Conservation (phyloP, 495 filamentous ascomycete genomes). For the Lasiosphaeria hispida region DNA sequence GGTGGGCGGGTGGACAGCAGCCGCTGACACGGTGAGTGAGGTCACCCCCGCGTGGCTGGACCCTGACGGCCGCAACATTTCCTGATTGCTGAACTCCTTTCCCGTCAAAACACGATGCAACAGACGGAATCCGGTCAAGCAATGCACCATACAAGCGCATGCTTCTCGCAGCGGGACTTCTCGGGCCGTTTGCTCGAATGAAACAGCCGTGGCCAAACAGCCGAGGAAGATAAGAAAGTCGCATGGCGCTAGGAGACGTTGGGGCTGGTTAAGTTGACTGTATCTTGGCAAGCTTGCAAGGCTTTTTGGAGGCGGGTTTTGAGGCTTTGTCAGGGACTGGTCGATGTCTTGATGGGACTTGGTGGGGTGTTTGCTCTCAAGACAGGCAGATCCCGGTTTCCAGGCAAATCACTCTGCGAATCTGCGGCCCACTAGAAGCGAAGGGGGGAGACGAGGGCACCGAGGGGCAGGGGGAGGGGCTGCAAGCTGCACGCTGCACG, state of each 20-base stretch:
- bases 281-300: not conserved
- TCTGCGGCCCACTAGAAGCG: not conserved
- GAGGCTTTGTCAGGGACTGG: too few relatives aligned
- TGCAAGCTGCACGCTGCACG: not conserved
- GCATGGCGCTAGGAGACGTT: not conserved
- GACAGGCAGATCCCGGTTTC: too few relatives aligned
- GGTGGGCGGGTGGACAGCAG: too few relatives aligned
- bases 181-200: constrained; percentile 20
- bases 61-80: too few relatives aligned
- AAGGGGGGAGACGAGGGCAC: not conserved
- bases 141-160: too few relatives aligned
- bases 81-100: not conserved
- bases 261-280: not conserved
- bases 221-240: constrained; percentile 25
- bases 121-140: not conserved
- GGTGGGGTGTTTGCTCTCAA: too few relatives aligned
- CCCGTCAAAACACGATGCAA: not conserved
- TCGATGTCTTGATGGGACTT: too few relatives aligned
- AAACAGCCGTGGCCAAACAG: not conserved
- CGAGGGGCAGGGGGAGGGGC: not conserved
- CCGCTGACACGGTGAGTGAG: too few relatives aligned
- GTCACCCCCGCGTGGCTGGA: too few relatives aligned
- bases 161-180: constrained; percentile 7
- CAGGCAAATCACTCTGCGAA: too few relatives aligned
- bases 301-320: not conserved